Evolutionary conservation across 805 yeast genomes (phyloP).

Genomic region (Ogataea glucozyma): DNA sequence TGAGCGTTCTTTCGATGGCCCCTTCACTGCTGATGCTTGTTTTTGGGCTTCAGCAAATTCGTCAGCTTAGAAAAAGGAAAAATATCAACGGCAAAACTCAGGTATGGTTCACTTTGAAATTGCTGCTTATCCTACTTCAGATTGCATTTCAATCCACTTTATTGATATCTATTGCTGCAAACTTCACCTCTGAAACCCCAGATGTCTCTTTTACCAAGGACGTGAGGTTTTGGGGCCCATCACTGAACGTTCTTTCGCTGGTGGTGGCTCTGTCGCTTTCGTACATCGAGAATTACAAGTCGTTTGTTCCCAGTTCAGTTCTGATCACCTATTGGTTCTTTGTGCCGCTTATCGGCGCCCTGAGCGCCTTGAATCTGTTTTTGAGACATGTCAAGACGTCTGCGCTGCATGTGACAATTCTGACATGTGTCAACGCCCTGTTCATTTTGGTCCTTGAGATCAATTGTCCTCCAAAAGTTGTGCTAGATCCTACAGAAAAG

Average conservation of each 20-base stretch:
- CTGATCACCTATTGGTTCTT: slow-evolving; percentile 77
- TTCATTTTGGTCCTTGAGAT: slow-evolving; percentile 48
- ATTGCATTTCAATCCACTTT: slow-evolving; percentile 36
- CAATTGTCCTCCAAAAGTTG: slow-evolving; percentile 38
- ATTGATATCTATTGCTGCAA: slow-evolving; percentile 16
- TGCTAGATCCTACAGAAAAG: slow-evolving; percentile 36
- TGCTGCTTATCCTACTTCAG: slow-evolving; percentile 42
- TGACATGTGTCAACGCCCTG: slow-evolving; percentile 38
- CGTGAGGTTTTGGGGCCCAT: slow-evolving; percentile 28
- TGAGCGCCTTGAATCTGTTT: slow-evolving; percentile 43
- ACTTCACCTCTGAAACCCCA: slow-evolving; percentile 19
- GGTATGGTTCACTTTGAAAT: slow-evolving; percentile 45
- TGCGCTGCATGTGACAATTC: slow-evolving; percentile 29
- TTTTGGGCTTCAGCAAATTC: slow-evolving; percentile 40
- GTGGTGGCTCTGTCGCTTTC: slow-evolving; percentile 58
- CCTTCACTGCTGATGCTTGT: slow-evolving; percentile 39
- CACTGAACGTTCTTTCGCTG: slow-evolving; percentile 43
- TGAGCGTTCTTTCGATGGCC: slow-evolving; percentile 45
- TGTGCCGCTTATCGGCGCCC: slow-evolving; percentile 46
- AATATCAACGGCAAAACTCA: slow-evolving; percentile 32
- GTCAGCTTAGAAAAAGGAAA: slow-evolving; percentile 35
- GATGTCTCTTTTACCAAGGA: slow-evolving; percentile 32
- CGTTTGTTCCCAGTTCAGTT: slow-evolving; percentile 63
- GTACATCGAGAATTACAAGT: slow-evolving; percentile 69
- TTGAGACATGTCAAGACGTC: slow-evolving; percentile 39